Evolutionary conservation across 345 rosid genomes (phyloP).

Genomic region (Gynandropsis gynandra): DNA sequence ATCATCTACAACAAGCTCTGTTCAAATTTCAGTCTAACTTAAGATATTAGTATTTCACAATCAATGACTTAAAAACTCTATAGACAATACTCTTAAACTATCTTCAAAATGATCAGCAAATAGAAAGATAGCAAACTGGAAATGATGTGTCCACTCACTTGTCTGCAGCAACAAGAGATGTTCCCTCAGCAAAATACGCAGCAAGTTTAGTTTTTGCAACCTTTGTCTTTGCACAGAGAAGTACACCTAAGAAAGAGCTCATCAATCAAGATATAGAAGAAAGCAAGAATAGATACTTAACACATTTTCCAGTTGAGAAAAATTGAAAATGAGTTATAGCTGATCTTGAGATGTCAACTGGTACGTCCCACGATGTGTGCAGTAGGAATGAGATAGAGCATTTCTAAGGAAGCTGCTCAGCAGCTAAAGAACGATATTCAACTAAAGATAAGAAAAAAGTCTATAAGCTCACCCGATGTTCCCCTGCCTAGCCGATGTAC

Average conservation of each 20-base stretch:
- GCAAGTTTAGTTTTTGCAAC: conserved; percentile 68
- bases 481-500: conserved; percentile 93
- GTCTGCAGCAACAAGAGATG: conserved; percentile 44
- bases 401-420: background rate
- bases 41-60: background rate
- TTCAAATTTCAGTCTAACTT: background rate
- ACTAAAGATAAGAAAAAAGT: background rate
- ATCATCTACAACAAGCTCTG: no score
- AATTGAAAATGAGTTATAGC: background rate
- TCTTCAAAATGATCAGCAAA: conserved; percentile 4
- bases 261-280: conserved; percentile 9
- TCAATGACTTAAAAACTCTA: background rate
- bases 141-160: conserved; percentile 33
- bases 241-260: conserved; percentile 46
- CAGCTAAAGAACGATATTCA: no score
- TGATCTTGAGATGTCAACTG: conserved; percentile 3
- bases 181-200: conserved; percentile 73
- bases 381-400: background rate
- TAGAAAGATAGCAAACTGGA: background rate
- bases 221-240: conserved; percentile 91
- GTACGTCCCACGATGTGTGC: conserved; percentile 1
- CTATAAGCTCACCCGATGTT: conserved; percentile 55
- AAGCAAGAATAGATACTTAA: conserved; percentile 5
- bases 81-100: background rate
- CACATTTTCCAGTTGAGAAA: conserved; percentile 8